phyloP scores from a whole-genome alignment of 1,284 basidiomycete species.

The Ustilago xerochloae region DNA sequence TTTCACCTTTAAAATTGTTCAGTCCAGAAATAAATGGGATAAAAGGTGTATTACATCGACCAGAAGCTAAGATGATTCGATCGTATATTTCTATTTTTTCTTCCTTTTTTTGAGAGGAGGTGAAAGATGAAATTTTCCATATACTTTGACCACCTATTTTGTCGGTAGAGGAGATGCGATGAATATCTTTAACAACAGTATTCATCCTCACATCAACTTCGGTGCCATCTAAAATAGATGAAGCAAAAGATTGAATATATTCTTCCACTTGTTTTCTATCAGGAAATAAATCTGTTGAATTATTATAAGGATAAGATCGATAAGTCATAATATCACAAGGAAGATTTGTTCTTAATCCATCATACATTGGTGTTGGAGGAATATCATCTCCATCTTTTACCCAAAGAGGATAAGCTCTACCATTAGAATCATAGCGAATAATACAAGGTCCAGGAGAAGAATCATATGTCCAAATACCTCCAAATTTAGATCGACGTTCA shows the following conservation, averaged over 20 bases:
- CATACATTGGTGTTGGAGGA: conserved; percentile 61
- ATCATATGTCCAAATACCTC: conserved; percentile 61
- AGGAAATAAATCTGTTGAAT: conserved; percentile 34
- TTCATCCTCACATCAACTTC: conserved; percentile 65
- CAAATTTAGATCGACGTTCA: conserved; percentile 38
- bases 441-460: conserved; percentile 36
- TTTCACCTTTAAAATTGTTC: conserved; percentile 67
- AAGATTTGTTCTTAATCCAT: conserved; percentile 65
- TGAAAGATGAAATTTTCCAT: too few species aligned
- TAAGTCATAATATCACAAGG: conserved; percentile 67
- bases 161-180: background rate
- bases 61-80: conserved; percentile 68
- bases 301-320: conserved; percentile 58
- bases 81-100: conserved; percentile 36
- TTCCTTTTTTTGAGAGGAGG: background rate
- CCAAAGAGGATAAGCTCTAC: conserved; percentile 23
- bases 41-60: conserved; percentile 71
- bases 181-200: conserved; percentile 67
- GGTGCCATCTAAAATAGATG: conserved; percentile 2
- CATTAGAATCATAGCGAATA: conserved; percentile 61
- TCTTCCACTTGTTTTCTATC: conserved; percentile 54
- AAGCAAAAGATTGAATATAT: conserved; percentile 69
- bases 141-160: conserved; percentile 51
- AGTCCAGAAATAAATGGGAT: conserved; percentile 70
- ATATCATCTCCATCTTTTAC: conserved; percentile 25